Conservation (phyloP, 2,329 filamentous ascomycete genomes). For the Penicillium sp. region DNA sequence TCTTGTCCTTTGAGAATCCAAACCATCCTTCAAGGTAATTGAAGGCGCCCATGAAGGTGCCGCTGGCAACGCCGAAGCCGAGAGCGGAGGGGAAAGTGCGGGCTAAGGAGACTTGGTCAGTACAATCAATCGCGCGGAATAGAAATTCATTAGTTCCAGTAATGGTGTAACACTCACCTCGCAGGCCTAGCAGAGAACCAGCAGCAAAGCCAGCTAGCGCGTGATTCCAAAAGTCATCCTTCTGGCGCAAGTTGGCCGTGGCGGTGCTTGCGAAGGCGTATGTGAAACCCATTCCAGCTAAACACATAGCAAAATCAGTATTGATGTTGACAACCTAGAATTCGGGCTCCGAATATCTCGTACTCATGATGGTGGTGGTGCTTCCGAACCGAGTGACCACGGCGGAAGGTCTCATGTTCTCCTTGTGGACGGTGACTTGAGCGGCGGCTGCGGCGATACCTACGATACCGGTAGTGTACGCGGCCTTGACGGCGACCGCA, state of each 20-base stretch:
- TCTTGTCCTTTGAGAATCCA: slow-evolving; percentile 58
- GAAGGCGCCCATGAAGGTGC: slow-evolving; percentile 64
- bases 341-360: slow-evolving; percentile 27
- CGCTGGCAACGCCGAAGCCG: slow-evolving; percentile 66
- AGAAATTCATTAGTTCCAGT: not conserved
- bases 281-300: slow-evolving; percentile 73
- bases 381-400: slow-evolving; percentile 79
- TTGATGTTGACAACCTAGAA: not conserved
- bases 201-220: slow-evolving; percentile 76
- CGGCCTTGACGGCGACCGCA: slow-evolving; percentile 66
- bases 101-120: slow-evolving; percentile 45
- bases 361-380: slow-evolving; percentile 72
- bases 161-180: slow-evolving; percentile 57
- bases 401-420: slow-evolving; percentile 79
- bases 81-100: slow-evolving; percentile 72
- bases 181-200: slow-evolving; percentile 73
- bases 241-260: slow-evolving; percentile 81
- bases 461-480: slow-evolving; percentile 65
- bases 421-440: slow-evolving; percentile 83
- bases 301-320: slow-evolving; percentile 15
- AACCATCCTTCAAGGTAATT: slow-evolving; percentile 70
- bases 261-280: slow-evolving; percentile 79
- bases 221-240: slow-evolving; percentile 77
- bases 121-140: not conserved
- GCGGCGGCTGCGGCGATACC: slow-evolving; percentile 77